Evolutionary conservation across 352 stramenopile species (phyloP).

Genomic region (Pelagophyceae sp.): DNA sequence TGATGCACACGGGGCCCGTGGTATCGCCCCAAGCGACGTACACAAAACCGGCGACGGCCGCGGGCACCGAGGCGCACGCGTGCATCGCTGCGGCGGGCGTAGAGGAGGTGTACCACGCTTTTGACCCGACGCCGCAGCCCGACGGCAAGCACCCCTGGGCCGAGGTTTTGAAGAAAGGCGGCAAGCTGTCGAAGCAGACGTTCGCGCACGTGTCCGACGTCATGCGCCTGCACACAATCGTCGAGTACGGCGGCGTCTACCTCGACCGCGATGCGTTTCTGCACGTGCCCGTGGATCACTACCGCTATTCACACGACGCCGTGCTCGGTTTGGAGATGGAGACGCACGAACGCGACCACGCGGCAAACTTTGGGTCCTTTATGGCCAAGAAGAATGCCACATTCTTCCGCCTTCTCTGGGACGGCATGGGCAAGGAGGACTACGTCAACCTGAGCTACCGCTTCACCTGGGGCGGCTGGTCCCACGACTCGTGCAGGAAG

Average conservation of each 20-base stretch:
- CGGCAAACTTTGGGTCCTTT: constrained; percentile 1
- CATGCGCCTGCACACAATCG: constrained; percentile 4
- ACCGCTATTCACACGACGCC: neutral
- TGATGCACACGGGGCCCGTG: neutral
- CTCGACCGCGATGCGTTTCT: constrained; percentile 16
- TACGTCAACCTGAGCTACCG: constrained; percentile 1
- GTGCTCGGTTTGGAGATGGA: neutral
- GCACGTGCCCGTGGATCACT: neutral
- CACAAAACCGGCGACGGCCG: neutral
- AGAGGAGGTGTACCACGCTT: neutral
- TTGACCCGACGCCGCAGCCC: neutral
- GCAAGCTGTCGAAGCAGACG: neutral
- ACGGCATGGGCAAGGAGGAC: neutral
- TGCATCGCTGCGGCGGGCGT: neutral
- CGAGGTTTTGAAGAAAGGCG: neutral
- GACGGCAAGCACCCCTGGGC: neutral
- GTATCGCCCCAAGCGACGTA: neutral
- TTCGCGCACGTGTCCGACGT: constrained; percentile 16
- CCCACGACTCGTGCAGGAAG: constrained; percentile 17
- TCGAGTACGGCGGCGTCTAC: constrained; percentile 3
- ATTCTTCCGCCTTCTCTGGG: neutral
- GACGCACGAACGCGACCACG: constrained; percentile 1
- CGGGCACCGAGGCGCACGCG: neutral
- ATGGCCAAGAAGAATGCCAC: neutral
- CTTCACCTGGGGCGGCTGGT: constrained; percentile 10